Evolutionary conservation across 768 basidiomycete species (phyloP), one percentile per base, ranked within the genome.

Genomic region (Jaapia argillacea): DNA sequence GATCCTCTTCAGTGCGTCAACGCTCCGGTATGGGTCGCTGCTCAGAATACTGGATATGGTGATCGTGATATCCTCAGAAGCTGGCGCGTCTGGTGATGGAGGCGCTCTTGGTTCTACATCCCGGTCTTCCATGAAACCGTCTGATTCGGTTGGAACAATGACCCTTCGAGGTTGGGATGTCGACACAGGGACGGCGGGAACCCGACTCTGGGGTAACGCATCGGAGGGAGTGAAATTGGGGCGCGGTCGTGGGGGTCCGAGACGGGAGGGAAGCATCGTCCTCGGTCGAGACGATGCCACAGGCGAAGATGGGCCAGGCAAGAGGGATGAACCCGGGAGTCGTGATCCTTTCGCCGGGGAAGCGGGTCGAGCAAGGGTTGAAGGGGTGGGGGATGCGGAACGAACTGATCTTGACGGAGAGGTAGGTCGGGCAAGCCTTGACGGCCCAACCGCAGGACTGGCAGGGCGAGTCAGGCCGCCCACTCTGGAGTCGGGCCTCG

Each of bases 1-100:
- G 42, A 97, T 76, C 56, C 78, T 84, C 68, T 99, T 99, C 54
- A 99, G 68, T 0, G 91, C 88, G 47, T 98, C 92, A 22, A 97
- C 91, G 54, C 89, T 90, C 22, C 82, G 75, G 18, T 75, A 65
- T 0, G 88, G 75, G 66, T 97, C 90, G 48, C 81, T 86, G 57
- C 87, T 90, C 39, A 93, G 71, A 42, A 94, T 90, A 45, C 82
- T 89, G 23, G 85, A 91, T 48, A 96, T 93, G 2, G 79, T 81
- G 41, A 89, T 68, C 5, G 83, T 79, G 45, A 91, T 83, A 48
- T 80, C 82, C 45, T 79, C 77, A 21, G 10, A 7, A 7, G 12
- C 10, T 21, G 22, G 10, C 7, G 37, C 10, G 7, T 38, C 37
- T 10, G 10, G 28, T 10, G 28, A 33, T 7, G 37, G 10, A 7